Conservation (phyloP, 2,329 filamentous ascomycete genomes). For the Phoma sp. region DNA sequence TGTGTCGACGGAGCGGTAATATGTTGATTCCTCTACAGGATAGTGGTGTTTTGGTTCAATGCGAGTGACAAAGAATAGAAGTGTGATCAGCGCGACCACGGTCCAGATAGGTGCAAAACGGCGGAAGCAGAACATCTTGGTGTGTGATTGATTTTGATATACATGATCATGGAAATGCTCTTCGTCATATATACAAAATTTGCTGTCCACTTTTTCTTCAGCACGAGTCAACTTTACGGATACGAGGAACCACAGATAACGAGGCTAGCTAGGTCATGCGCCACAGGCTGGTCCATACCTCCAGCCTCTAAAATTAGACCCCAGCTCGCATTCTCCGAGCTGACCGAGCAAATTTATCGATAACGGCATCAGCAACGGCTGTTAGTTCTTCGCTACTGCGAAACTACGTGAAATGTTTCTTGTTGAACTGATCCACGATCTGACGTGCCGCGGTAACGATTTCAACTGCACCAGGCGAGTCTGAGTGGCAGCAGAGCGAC, state of each 20-base stretch:
- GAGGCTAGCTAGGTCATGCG: conserved; percentile 10
- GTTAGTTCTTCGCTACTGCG: background rate
- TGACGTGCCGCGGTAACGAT: conserved; percentile 52
- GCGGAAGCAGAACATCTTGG: conserved; percentile 14
- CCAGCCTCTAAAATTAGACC: conserved; percentile 15
- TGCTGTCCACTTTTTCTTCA: conserved; percentile 14
- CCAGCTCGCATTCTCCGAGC: conserved; percentile 12
- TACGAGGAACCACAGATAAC: conserved; percentile 10
- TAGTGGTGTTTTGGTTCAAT: conserved; percentile 9
- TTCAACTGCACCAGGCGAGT: conserved; percentile 52
- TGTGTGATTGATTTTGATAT: background rate
- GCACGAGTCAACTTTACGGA: conserved; percentile 12
- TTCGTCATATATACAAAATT: conserved; percentile 18
- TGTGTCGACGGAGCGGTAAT: conserved; percentile 15
- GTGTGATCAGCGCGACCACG: conserved; percentile 7
- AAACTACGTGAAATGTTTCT: conserved; percentile 4
- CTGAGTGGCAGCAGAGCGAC: conserved; percentile 54
- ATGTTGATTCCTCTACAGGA: conserved; percentile 7
- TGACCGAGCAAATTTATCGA: conserved; percentile 11
- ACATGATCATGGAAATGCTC: background rate
- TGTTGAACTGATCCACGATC: conserved; percentile 52
- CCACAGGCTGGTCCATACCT: conserved; percentile 11
- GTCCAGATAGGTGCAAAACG: conserved; percentile 16
- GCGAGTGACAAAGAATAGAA: conserved; percentile 10
- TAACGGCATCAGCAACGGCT: conserved; percentile 2